Conservation (phyloP, 2,329 filamentous ascomycete species). For the Periconia sp. region DNA sequence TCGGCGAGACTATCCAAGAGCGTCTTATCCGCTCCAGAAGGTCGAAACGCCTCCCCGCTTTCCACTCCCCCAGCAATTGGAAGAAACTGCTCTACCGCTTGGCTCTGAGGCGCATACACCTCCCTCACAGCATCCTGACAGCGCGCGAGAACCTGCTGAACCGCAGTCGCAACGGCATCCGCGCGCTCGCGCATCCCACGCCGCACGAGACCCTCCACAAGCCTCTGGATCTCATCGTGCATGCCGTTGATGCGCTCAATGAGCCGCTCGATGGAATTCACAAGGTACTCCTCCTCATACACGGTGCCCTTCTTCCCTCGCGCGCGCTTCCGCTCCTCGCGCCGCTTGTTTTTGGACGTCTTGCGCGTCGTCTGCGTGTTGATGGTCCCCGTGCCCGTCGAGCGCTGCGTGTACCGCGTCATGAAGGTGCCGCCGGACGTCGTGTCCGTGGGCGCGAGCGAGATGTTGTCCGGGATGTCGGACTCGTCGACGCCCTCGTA, state of each 20-base stretch:
- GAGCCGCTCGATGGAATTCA: constrained; percentile 81
- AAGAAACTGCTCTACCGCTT: constrained; percentile 2
- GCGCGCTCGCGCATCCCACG: constrained; percentile 87
- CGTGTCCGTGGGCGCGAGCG: constrained; percentile 80
- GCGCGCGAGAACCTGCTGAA: constrained; percentile 72
- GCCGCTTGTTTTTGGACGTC: constrained; percentile 82
- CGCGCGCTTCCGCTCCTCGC: constrained; percentile 94
- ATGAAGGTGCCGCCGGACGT: constrained; percentile 83
- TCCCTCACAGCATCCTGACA: constrained; percentile 69
- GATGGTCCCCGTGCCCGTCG: constrained; percentile 59
- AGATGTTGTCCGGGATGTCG: constrained; percentile 89
- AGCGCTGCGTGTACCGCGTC: constrained; percentile 82
- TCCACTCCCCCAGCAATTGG: constrained; percentile 7
- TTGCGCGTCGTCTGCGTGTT: constrained; percentile 74
- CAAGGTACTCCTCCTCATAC: constrained; percentile 96
- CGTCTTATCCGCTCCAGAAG: constrained; percentile 48
- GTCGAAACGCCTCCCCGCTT: constrained; percentile 23
- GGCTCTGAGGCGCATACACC: constrained; percentile 24
- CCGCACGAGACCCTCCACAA: constrained; percentile 76
- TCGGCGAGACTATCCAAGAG: constrained; percentile 49
- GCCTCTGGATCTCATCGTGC: constrained; percentile 69
- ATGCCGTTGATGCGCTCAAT: constrained; percentile 78
- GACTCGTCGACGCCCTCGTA: constrained; percentile 67
- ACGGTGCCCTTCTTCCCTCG: constrained; percentile 94
- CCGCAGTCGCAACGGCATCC: constrained; percentile 70